Conservation (phyloP, 192 early-diverging fungal species). For the Podila clonocystis region DNA sequence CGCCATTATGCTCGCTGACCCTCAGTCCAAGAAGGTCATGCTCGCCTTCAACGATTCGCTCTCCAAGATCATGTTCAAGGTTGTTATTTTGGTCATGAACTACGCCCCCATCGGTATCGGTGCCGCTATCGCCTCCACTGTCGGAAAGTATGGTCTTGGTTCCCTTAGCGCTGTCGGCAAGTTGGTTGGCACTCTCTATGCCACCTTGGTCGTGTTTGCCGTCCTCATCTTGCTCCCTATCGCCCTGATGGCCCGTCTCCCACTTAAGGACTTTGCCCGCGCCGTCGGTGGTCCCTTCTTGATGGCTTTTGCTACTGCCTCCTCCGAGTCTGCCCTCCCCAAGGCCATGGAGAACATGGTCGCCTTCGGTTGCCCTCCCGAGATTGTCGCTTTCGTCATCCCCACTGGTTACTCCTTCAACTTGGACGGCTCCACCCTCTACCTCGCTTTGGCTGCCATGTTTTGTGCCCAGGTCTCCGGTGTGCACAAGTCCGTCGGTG, state of each 20-base stretch:
- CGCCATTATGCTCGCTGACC: slow-evolving; percentile 58
- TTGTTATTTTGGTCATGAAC: slow-evolving; percentile 67
- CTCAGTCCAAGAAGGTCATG: slow-evolving; percentile 57
- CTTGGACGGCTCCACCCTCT: slow-evolving; percentile 80
- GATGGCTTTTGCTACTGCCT: slow-evolving; percentile 80
- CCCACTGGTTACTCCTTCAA: slow-evolving; percentile 83
- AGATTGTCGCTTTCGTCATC: slow-evolving; percentile 74
- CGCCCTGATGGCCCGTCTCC: slow-evolving; percentile 62
- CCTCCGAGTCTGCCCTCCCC: slow-evolving; percentile 76
- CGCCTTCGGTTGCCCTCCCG: slow-evolving; percentile 70
- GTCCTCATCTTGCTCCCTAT: slow-evolving; percentile 67
- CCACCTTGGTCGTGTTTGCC: slow-evolving; percentile 66
- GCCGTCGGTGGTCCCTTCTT: slow-evolving; percentile 69
- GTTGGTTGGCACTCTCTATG: slow-evolving; percentile 73
- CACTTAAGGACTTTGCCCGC: slow-evolving; percentile 61
- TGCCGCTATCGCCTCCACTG: slow-evolving; percentile 65
- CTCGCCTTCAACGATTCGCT: slow-evolving; percentile 64
- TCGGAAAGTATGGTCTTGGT: slow-evolving; percentile 68
- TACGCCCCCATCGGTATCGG: slow-evolving; percentile 78
- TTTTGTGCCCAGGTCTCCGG: slow-evolving; percentile 76
- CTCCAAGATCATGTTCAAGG: slow-evolving; percentile 72
- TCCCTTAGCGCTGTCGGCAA: slow-evolving; percentile 68
- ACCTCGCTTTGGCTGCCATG: slow-evolving; percentile 71
- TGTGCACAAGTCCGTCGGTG: slow-evolving; percentile 56
- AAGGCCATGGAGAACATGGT: slow-evolving; percentile 77